Percentiles rank a stretch among this genome's conserved stretches.
These are phyloP conservation scores for Nephelium lappaceum DNA, from an alignment of 345 rosid species.

Conservation along the genomic window DNA sequence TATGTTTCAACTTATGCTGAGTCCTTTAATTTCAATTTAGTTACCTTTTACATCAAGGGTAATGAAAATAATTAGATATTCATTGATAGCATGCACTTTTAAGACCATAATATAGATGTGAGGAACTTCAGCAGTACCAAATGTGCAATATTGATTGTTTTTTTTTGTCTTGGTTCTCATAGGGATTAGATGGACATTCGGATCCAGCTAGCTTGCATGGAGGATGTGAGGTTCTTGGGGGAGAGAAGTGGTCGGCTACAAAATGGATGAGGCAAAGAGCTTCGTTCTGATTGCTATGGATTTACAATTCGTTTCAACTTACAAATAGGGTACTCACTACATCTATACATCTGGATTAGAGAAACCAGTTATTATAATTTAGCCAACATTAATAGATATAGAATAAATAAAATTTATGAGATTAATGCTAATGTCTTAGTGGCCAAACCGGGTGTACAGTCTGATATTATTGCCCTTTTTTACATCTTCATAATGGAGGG, in stretches of 20 bases:
- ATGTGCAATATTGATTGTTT: neutral
- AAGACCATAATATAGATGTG: neutral
- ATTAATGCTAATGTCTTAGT: too few species aligned
- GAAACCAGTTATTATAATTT: neutral
- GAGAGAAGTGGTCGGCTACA: conserved; percentile 98
- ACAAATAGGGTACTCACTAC: neutral
- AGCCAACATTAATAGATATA: neutral
- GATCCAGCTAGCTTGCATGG: conserved; percentile 89
- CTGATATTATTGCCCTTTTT: too few species aligned
- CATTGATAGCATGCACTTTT: neutral
- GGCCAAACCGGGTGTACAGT: neutral
- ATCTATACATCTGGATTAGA: conserved; percentile 13
- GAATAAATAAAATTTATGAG: neutral
- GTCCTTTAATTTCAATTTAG: too few species aligned
- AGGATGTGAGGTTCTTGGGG: conserved; percentile 83
- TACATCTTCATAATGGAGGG: neutral
- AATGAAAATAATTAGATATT: neutral
- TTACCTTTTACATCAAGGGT: too few species aligned
- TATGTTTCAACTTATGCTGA: too few species aligned
- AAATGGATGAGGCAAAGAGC: conserved; percentile 91
- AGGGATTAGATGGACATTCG: conserved; percentile 86
- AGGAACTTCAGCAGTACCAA: neutral
- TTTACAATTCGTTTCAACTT: neutral
- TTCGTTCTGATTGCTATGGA: conserved; percentile 41
- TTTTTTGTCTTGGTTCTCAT: conserved; percentile 14